These are phyloP conservation scores for Aspergillus costaricaensis DNA, from an alignment of 2,329 filamentous ascomycete species.

Conservation along the genomic window DNA sequence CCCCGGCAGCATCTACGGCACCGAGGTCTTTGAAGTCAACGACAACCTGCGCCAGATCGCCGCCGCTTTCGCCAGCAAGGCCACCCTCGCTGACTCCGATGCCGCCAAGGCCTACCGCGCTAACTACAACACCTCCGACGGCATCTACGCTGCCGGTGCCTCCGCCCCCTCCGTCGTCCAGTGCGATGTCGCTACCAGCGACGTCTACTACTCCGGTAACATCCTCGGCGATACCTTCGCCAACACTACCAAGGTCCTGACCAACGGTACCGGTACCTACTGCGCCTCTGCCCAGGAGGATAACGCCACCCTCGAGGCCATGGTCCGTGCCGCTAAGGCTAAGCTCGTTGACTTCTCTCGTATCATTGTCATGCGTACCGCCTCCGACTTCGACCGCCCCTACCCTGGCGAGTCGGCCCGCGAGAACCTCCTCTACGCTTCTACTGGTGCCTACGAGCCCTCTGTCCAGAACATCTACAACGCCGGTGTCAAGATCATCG, in stretches of 20 bases:
- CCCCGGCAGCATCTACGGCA: conserved; percentile 63
- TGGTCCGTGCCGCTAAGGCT: conserved; percentile 61
- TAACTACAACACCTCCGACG: conserved; percentile 47
- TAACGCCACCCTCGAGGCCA: conserved; percentile 66
- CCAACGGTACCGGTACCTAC: conserved; percentile 68
- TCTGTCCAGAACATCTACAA: conserved; percentile 67
- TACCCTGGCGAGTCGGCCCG: conserved; percentile 59
- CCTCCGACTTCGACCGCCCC: conserved; percentile 71
- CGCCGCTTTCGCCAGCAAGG: conserved; percentile 53
- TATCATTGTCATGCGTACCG: conserved; percentile 68
- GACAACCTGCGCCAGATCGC: conserved; percentile 58
- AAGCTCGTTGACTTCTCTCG: conserved; percentile 66
- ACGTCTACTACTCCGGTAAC: conserved; percentile 69
- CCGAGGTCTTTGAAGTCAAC: conserved; percentile 70
- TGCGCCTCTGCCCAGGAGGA: conserved; percentile 75
- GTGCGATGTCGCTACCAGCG: conserved; percentile 69
- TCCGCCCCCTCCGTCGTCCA: conserved; percentile 58
- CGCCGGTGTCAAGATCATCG: conserved; percentile 65
- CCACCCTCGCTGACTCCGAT: conserved; percentile 55
- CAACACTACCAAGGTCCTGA: conserved; percentile 64
- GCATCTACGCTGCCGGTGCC: conserved; percentile 46
- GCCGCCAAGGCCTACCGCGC: conserved; percentile 57
- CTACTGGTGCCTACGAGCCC: conserved; percentile 66
- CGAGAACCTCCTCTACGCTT: conserved; percentile 60
- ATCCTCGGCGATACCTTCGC: conserved; percentile 65